These are phyloP conservation scores for Camelina sativa DNA, from an alignment of 345 rosid genomes.

Conservation along the genomic window DNA sequence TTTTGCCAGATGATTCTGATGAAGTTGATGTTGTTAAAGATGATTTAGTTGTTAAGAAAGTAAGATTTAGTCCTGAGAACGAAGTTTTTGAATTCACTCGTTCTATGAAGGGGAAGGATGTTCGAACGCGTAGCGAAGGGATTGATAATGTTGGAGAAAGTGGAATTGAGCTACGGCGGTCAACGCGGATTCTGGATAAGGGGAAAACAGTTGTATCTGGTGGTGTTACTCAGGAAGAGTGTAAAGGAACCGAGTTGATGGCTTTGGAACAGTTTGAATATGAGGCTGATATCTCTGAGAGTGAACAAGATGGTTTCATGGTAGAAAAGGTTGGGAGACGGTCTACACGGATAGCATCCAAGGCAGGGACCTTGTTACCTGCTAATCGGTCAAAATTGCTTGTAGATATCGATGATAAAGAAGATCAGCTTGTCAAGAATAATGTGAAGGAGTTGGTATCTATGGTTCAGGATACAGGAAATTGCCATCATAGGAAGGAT, in stretches of 20 bases:
- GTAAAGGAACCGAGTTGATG: neutral
- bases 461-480: too few species aligned
- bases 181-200: slow-evolving; percentile 20
- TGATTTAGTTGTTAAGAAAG: slow-evolving; percentile 50
- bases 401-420: neutral
- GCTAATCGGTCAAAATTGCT: slow-evolving; percentile 20
- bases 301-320: neutral
- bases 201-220: slow-evolving; percentile 15
- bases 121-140: neutral
- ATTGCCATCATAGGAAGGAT: too few species aligned
- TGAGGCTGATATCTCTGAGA: neutral
- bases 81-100: slow-evolving; percentile 52
- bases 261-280: neutral
- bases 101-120: slow-evolving; percentile 44
- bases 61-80: slow-evolving; percentile 60
- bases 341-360: neutral
- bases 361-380: neutral
- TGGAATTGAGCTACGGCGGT: slow-evolving; percentile 25
- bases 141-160: slow-evolving; percentile 4
- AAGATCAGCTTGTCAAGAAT: neutral
- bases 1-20: slow-evolving; percentile 18
- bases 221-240: neutral
- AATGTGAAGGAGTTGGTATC: neutral
- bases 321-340: slow-evolving; percentile 11
- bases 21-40: neutral